phyloP scores from a whole-genome alignment of 495 filamentous ascomycete species.

The Ramalina peruviana region DNA sequence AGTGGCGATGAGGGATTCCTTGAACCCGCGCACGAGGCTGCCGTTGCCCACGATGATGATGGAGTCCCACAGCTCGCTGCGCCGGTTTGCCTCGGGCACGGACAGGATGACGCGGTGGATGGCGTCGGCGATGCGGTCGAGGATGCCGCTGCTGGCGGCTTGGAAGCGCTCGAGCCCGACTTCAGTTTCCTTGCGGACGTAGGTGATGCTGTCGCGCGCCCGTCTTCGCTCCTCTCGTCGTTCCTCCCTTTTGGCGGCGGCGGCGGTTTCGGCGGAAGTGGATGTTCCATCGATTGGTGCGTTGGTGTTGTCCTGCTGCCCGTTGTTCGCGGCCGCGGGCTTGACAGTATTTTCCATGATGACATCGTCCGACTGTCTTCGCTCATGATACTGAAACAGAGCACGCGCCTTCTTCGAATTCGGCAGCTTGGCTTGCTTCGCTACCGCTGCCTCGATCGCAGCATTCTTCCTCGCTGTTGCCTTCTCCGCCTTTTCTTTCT shows the following conservation, averaged over 20 bases:
- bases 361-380: constrained; percentile 44
- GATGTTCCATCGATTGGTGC: constrained; percentile 5
- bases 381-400: constrained; percentile 72
- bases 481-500: constrained; percentile 77
- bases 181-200: constrained; percentile 58
- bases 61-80: constrained; percentile 78
- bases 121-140: constrained; percentile 66
- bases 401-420: constrained; percentile 69
- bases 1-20: constrained; percentile 68
- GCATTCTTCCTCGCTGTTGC: constrained; percentile 39
- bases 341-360: constrained; percentile 23
- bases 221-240: constrained; percentile 25
- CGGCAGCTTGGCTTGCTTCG: constrained; percentile 45
- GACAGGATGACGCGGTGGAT: constrained; percentile 69
- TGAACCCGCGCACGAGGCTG: constrained; percentile 69
- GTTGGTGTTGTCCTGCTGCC: constrained; percentile 23
- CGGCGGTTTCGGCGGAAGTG: constrained; percentile 17
- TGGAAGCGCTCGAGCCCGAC: constrained; percentile 81
- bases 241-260: constrained; percentile 21
- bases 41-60: constrained; percentile 83
- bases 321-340: constrained; percentile 26
- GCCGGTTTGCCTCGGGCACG: constrained; percentile 64
- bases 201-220: constrained; percentile 25
- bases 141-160: constrained; percentile 55
- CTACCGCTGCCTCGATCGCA: constrained; percentile 16